Percentiles rank a stretch among this genome's conserved stretches.
Evolutionary conservation across 2,329 filamentous ascomycete genomes (phyloP).

Genomic region (Fusarium fracticaudum): DNA sequence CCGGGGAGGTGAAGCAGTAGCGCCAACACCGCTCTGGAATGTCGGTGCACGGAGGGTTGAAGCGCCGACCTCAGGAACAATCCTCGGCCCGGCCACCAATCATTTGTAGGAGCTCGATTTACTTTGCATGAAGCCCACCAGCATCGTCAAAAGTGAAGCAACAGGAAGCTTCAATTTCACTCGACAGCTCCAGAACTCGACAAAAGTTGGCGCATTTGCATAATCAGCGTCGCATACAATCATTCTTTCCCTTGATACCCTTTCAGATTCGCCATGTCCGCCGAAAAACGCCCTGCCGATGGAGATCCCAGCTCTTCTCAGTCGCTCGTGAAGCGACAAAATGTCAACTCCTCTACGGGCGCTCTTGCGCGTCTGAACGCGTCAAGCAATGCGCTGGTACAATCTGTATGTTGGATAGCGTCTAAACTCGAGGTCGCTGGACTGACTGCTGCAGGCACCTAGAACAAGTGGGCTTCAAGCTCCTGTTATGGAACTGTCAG

Average conservation of each 20-base stretch:
- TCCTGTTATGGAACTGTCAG: slow-evolving; percentile 92
- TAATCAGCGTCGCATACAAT: slow-evolving; percentile 14
- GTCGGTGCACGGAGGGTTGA: slow-evolving; percentile 39
- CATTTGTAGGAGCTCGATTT: slow-evolving; percentile 31
- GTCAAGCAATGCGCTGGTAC: slow-evolving; percentile 59
- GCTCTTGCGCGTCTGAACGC: slow-evolving; percentile 63
- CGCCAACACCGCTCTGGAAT: slow-evolving; percentile 33
- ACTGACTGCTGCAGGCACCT: slow-evolving; percentile 65
- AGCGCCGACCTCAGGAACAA: slow-evolving; percentile 47
- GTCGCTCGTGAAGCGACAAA: slow-evolving; percentile 89
- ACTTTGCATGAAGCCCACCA: slow-evolving; percentile 32
- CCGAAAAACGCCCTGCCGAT: slow-evolving; percentile 91
- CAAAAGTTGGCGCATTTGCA: slow-evolving; percentile 6
- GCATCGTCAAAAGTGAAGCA: slow-evolving; percentile 14
- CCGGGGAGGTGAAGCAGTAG: slow-evolving; percentile 28
- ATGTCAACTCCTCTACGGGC: slow-evolving; percentile 62
- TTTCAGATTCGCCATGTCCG: slow-evolving; percentile 70
- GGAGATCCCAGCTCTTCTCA: slow-evolving; percentile 82
- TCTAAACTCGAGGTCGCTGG: not conserved
- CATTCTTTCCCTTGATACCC: not conserved
- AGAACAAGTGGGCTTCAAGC: slow-evolving; percentile 86
- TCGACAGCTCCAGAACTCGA: slow-evolving; percentile 8
- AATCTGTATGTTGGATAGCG: slow-evolving; percentile 54
- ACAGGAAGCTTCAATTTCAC: slow-evolving; percentile 24
- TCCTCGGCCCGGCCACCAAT: slow-evolving; percentile 49